Percentiles rank a stretch among this genome's conserved stretches.
Conservation (phyloP, 225 moss, liverwort and hornwort species). For the Antitrichia curtipendula region DNA sequence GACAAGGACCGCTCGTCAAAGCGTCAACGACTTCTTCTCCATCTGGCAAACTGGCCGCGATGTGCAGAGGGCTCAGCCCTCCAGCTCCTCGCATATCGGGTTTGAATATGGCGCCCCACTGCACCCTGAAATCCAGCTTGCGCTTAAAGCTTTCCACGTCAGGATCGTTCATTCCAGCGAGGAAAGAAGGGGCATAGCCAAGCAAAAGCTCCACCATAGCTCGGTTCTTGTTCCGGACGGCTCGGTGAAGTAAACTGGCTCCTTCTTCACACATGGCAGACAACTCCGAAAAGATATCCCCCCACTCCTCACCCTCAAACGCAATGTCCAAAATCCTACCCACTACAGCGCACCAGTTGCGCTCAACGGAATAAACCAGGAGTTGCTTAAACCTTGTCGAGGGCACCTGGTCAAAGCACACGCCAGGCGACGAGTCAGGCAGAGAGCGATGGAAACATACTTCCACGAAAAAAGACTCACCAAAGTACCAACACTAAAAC, state of each 20-base stretch:
- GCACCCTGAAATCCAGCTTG: conserved; percentile 18
- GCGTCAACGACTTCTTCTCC: conserved; percentile 70
- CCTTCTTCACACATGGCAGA: conserved; percentile 40
- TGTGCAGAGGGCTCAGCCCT: conserved; percentile 68
- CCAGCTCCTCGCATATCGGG: conserved; percentile 69
- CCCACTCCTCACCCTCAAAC: conserved; percentile 35
- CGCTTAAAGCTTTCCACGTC: conserved; percentile 6
- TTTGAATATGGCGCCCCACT: conserved; percentile 43
- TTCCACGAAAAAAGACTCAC: no score
- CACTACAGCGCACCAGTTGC: conserved; percentile 76
- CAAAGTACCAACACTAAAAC: not conserved
- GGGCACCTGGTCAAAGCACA: not conserved
- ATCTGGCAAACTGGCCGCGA: conserved; percentile 67
- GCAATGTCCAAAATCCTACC: conserved; percentile 59
- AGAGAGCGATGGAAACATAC: not conserved
- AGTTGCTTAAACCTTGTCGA: conserved; percentile 30
- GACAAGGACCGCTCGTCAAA: conserved; percentile 70
- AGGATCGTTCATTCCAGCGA: not conserved
- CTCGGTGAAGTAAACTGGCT: conserved; percentile 62
- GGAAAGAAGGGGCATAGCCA: conserved; percentile 38
- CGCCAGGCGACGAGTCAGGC: not conserved
- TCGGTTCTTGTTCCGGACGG: conserved; percentile 53
- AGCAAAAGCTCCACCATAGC: conserved; percentile 65
- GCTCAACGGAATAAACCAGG: conserved; percentile 58
- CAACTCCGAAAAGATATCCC: conserved; percentile 14